Base-by-base conservation (phyloP, 805 yeast genomes). In the Kodamaea leandrae region DNA sequence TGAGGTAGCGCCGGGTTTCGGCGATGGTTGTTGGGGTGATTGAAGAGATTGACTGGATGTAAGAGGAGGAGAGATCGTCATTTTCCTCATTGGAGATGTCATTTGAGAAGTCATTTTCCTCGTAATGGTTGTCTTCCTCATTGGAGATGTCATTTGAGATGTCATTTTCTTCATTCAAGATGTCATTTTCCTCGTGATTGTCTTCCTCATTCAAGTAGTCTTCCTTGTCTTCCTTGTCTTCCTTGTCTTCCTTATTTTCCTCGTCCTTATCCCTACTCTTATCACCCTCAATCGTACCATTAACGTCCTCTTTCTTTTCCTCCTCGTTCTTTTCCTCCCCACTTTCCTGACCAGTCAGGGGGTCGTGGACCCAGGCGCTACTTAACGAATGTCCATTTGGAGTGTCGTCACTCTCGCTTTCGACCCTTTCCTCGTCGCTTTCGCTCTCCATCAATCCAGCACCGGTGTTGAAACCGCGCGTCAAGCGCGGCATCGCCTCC, bases 1-100 rank as follows among this genome's bases (percentile, higher is more conserved):
- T 83, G 39, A 89, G 61, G 51, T 53, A 79, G 36, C 68, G 66
- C 23, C 73, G 53, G 2, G 72, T 64, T 32, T 59, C 58, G 4
- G 40, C 40, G 26, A 48, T 45, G 4, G 35, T 36, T 19, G 41
- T 38, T 5, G 51, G 49, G 6, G 44, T 34, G 23, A 47, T 41
- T 6, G 43, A 23, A 5, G 42, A 23, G 26, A 39, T 30, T 4
- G 33, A 30, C 8, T 30, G 33, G 21, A 30, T 16, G 33, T 9
- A 18, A 13, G 33, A 30, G 6, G 36, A n/a, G 39, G 24, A 21
- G 24, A 21, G 24, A 21, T 21, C 24, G 24, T 21, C 24, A 21
- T 21, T 6, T 21, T 21, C 24, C 9, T 9, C 24, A 21, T 21
- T 6, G 9, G 24, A 21, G 9, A 21, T 13, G 17, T 33, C 28